Conservation (phyloP, 805 yeast genomes). For the Ogataea neopini region DNA sequence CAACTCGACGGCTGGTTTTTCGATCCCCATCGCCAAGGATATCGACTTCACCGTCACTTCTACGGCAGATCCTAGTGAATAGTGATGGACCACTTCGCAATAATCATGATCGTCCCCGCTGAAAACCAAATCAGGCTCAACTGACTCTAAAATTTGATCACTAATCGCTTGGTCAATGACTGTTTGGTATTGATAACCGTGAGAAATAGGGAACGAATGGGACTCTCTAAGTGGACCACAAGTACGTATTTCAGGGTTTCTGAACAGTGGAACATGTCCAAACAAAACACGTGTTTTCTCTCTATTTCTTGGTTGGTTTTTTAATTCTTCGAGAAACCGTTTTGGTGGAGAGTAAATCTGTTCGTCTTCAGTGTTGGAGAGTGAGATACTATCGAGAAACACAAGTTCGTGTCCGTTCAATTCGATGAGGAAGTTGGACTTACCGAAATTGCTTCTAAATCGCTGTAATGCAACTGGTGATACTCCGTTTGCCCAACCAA, state of each 20-base stretch:
- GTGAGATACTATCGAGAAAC: slow-evolving; percentile 78
- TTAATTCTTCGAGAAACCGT: slow-evolving; percentile 49
- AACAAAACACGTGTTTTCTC: slow-evolving; percentile 63
- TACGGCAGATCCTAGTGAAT: slow-evolving; percentile 13
- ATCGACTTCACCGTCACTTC: slow-evolving; percentile 89
- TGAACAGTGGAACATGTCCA: slow-evolving; percentile 84
- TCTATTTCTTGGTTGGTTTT: slow-evolving; percentile 27
- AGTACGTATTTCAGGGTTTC: slow-evolving; percentile 57
- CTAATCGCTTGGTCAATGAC: slow-evolving; percentile 68
- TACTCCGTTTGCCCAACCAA: slow-evolving; percentile 85
- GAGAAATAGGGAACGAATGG: slow-evolving; percentile 62
- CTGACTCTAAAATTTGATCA: slow-evolving; percentile 52
- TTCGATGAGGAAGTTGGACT: slow-evolving; percentile 52
- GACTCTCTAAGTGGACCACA: slow-evolving; percentile 86
- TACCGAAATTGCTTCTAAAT: slow-evolving; percentile 75
- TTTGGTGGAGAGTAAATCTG: slow-evolving; percentile 48
- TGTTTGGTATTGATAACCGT: slow-evolving; percentile 88
- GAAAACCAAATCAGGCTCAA: slow-evolving; percentile 70
- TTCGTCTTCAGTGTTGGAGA: slow-evolving; percentile 58
- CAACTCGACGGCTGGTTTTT: slow-evolving; percentile 82
- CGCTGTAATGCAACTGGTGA: slow-evolving; percentile 56
- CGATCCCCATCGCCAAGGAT: slow-evolving; percentile 91
- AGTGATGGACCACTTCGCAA: slow-evolving; percentile 43
- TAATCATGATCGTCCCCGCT: slow-evolving; percentile 98
- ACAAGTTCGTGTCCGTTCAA: slow-evolving; percentile 75